Percentiles rank a stretch among this genome's conserved stretches.
These are phyloP conservation scores for Gryganskiella cystojenkinii DNA, from an alignment of 192 early-diverging fungal genomes.

Conservation along the genomic window DNA sequence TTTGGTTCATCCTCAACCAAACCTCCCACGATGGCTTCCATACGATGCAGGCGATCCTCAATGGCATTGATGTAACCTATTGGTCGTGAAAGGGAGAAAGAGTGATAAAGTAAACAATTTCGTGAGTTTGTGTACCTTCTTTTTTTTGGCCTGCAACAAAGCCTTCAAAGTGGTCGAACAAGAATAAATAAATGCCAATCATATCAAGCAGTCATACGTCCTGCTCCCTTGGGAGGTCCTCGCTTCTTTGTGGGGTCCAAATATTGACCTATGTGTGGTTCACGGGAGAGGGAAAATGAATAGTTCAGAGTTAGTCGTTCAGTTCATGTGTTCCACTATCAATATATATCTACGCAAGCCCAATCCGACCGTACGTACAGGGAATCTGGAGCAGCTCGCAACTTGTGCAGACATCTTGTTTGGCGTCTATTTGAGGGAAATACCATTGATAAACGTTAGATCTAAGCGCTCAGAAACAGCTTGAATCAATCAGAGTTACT, in stretches of 20 bases:
- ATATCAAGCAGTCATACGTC: slow-evolving; percentile 23
- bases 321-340: neutral
- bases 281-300: neutral
- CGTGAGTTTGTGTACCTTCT: too few species aligned
- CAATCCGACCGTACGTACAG: slow-evolving; percentile 15
- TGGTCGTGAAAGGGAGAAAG: slow-evolving; percentile 48
- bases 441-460: too few species aligned
- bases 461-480: too few species aligned
- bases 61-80: slow-evolving; percentile 85
- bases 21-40: slow-evolving; percentile 70
- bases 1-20: slow-evolving; percentile 47
- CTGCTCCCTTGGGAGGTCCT: slow-evolving; percentile 51
- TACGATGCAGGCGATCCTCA: slow-evolving; percentile 74
- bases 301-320: neutral
- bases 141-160: too few species aligned
- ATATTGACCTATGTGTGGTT: slow-evolving; percentile 29
- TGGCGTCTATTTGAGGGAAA: slow-evolving; percentile 46
- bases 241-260: slow-evolving; percentile 50
- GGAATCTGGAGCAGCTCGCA: slow-evolving; percentile 46
- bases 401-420: slow-evolving; percentile 37
- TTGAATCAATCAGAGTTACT: too few species aligned
- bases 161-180: too few species aligned
- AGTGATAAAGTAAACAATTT: neutral
- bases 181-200: neutral
- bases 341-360: neutral